Percentiles rank a stretch among this genome's conserved stretches.
phyloP scores from a whole-genome alignment of 106 monocot species.

The Dioscorea dumetorum region DNA sequence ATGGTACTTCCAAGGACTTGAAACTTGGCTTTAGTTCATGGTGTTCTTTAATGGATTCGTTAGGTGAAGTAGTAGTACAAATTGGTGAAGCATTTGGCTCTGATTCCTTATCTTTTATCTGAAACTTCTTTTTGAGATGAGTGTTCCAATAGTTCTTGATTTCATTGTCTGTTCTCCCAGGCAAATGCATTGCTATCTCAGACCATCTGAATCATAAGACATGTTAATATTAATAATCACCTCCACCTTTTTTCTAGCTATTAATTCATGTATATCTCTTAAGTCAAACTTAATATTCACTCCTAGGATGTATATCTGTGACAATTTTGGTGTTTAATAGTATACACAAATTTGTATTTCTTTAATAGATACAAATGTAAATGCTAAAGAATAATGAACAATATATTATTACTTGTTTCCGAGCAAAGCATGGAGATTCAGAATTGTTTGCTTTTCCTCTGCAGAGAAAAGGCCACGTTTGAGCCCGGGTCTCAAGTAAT shows the following conservation, averaged over 20 bases:
- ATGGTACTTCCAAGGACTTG: background rate
- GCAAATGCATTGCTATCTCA: constrained; percentile 50
- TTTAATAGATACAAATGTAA: background rate
- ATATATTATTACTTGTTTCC: constrained; percentile 70
- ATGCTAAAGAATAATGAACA: too few relatives aligned
- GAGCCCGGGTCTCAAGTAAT: constrained; percentile 54
- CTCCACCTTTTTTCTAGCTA: background rate
- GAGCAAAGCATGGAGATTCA: constrained; percentile 38
- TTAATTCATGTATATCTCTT: too few relatives aligned
- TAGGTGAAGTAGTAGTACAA: too few relatives aligned
- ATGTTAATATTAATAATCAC: background rate
- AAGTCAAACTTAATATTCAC: too few relatives aligned
- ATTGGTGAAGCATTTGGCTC: background rate
- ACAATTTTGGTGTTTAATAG: too few relatives aligned
- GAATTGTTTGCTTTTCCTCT: constrained; percentile 32
- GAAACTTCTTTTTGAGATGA: constrained; percentile 45
- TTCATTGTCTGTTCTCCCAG: constrained; percentile 66
- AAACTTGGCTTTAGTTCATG: background rate
- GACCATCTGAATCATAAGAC: constrained; percentile 36
- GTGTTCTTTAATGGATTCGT: background rate
- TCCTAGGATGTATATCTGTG: too few relatives aligned
- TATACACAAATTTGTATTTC: too few relatives aligned
- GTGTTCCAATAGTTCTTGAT: constrained; percentile 73
- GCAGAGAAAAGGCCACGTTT: constrained; percentile 48
- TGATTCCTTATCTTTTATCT: background rate